These are phyloP conservation scores for Chlorencoelia australis DNA, from an alignment of 2,329 filamentous ascomycete genomes.

Conservation along the genomic window DNA sequence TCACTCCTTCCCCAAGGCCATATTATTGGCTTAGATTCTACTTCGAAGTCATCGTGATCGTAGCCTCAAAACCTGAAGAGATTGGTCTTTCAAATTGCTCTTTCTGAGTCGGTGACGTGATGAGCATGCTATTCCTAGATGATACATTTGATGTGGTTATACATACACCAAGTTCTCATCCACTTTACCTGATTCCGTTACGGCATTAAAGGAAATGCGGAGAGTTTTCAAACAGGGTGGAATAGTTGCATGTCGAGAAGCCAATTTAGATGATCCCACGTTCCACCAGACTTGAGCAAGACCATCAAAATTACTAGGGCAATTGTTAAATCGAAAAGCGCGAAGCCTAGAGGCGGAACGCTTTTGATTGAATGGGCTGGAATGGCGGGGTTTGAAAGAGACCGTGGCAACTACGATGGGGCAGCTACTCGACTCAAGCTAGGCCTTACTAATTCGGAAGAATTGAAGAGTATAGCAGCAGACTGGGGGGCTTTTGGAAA, in stretches of 20 bases:
- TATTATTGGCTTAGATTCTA: slow-evolving; percentile 2
- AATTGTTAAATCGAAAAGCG: too few relatives aligned
- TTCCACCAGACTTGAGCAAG: too few relatives aligned
- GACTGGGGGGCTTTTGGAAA: too few relatives aligned
- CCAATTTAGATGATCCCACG: slow-evolving; percentile 1
- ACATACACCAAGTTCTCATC: slow-evolving; percentile 6
- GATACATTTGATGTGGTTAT: slow-evolving; percentile 4
- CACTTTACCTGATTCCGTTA: slow-evolving; percentile 1
- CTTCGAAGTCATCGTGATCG: background rate
- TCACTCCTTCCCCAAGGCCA: slow-evolving; percentile 1
- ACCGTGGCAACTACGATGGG: too few relatives aligned
- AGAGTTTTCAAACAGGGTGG: slow-evolving; percentile 5
- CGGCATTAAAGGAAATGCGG: slow-evolving; percentile 1
- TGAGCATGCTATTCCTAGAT: slow-evolving; percentile 2
- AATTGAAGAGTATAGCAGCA: too few relatives aligned
- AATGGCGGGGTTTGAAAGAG: too few relatives aligned
- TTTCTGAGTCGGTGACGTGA: slow-evolving; percentile 5
- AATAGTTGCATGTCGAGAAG: slow-evolving; percentile 5
- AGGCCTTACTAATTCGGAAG: too few relatives aligned
- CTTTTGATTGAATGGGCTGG: too few relatives aligned
- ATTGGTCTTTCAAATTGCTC: background rate
- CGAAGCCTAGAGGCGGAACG: too few relatives aligned
- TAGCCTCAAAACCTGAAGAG: background rate
- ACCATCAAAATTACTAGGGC: too few relatives aligned
- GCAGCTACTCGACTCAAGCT: too few relatives aligned